Evolutionary conservation across 1,284 basidiomycete genomes (phyloP), one percentile per base, ranked within the genome.

Genomic region (Jaminaea rosea): DNA sequence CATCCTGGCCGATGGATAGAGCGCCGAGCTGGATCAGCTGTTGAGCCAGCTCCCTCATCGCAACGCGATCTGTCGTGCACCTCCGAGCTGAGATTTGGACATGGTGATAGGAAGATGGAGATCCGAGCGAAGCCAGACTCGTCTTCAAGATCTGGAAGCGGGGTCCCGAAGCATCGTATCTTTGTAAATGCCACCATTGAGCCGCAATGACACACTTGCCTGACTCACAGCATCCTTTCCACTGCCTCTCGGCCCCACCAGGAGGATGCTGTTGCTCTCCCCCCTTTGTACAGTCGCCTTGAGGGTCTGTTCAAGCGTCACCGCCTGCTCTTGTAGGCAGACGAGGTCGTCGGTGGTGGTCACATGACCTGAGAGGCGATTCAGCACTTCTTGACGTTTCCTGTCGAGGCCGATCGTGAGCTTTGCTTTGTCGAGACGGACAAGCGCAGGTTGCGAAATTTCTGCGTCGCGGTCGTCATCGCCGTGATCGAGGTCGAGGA

Each of bases 21-120:
- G 69, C 71, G 15, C 68, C 71, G 37, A 61, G 59, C 3, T 56
- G 29, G 28, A 72, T 60, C 10, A 73, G 59, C 46, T 73, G 69
- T 29, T 59, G 56, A 6, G 67, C 69, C 56, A 73, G 63, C 45
- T 65, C 68, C 17, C 66, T 56, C 53, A 73, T 57, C 6, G 66
- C 65, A 1, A 60, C 52, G 8, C 67, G 46, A 29, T 73, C 71
- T 8, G 63, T 69, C 26, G 65, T 70, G 63, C 7, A 70, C 27
- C 0, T 57, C 55, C 0, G 54, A 69, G 3, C 62, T 57, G 1
- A 73, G 52, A 5, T 55, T 47, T 42, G 24, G 1, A 73, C 67
- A 36, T 58, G 60, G 39, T 65, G 64, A 47, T 47, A 65, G 1
- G 58, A 44, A 31, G 11, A 48, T 17, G 8, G 21, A 1, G 28